phyloP scores from a whole-genome alignment of 768 basidiomycete species.

The Calvatia gigantea region DNA sequence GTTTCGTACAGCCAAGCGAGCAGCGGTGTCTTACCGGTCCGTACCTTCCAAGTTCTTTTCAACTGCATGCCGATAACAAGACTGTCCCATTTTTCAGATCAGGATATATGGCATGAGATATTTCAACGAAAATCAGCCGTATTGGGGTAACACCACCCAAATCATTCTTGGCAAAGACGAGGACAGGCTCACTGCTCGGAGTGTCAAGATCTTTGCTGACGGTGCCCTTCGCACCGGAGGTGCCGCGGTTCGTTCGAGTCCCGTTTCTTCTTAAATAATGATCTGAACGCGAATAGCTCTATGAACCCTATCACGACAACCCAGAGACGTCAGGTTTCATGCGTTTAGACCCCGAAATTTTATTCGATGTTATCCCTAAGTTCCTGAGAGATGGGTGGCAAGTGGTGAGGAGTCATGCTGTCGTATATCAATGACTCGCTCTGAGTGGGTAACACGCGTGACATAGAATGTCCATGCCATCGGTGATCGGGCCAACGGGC shows the following conservation, averaged over 20 bases:
- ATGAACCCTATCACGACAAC: constrained; percentile 81
- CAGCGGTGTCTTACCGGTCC: constrained; percentile 57
- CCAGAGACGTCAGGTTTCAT: constrained; percentile 75
- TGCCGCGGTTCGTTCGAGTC: constrained; percentile 65
- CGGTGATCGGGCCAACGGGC: constrained; percentile 82
- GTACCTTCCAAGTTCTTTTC: constrained; percentile 5
- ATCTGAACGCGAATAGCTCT: constrained; percentile 41
- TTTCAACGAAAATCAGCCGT: constrained; percentile 61
- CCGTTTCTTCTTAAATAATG: constrained; percentile 6
- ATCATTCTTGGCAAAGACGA: constrained; percentile 56
- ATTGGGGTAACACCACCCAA: constrained; percentile 67
- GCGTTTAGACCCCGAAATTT: constrained; percentile 59
- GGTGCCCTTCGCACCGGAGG: constrained; percentile 88
- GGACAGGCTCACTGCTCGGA: constrained; percentile 64
- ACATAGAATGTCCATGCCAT: constrained; percentile 82
- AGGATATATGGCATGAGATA: constrained; percentile 77
- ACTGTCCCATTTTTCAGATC: constrained; percentile 37
- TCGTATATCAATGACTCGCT: neutral
- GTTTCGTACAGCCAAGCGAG: constrained; percentile 52
- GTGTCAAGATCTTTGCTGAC: constrained; percentile 77
- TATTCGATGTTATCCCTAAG: constrained; percentile 59
- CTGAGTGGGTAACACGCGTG: neutral
- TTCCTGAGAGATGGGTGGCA: constrained; percentile 87
- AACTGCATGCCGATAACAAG: constrained; percentile 10
- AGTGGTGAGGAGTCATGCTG: constrained; percentile 78